Base-by-base conservation (phyloP, 163 green algal genomes). In the Scenedesmus sp. region DNA sequence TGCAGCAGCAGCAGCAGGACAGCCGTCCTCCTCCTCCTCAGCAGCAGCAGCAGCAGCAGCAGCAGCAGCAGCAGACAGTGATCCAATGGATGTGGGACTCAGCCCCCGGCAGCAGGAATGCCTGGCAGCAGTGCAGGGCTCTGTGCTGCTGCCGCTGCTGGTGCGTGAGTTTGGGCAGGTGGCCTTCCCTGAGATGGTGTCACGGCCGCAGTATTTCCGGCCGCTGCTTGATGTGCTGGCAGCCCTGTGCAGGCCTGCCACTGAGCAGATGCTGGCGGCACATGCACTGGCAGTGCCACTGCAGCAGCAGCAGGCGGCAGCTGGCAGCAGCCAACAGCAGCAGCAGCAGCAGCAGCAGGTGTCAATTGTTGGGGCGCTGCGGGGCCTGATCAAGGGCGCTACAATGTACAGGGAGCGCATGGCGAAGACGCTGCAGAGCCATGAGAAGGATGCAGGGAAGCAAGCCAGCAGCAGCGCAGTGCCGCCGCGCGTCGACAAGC, bases 111-210 rank as follows among this genome's bases (percentile, higher is more conserved):
- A 87, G 84, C 55, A 86, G 46, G 77, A 82, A n/a, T 83, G 64
- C 7, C 16, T 96, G 2, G 66, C 84, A 12, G 93, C 94, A 3
- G 59, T 96, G 52, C 55, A 88, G 2, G 76, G 12, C 16, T 94
- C 92, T 55, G 96, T 95, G 89, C 90, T 97, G 93, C 64, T 96
- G 82, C 95, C 95, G n/a, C 94, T 96, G 66, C 81, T 97, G n/a
- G 57, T 88, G 0, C 87, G 82, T 2, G 73, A 96, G 86, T 92
- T 97, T 52, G 62, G 20, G 10, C 64, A 89, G 5, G 92, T 93
- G 4, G 94, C 94, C 9, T 96, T 97, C 81, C 92, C 93, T 12
- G 93, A 96, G 90, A 95, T 96, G 93, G 88, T 77, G 3, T 60
- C 4, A 13, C 54, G 86, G 20, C 70, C 82, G 10, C 73, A 84